Conservation (phyloP, 352 stramenopile genomes). For the Achlya hypogyna region DNA sequence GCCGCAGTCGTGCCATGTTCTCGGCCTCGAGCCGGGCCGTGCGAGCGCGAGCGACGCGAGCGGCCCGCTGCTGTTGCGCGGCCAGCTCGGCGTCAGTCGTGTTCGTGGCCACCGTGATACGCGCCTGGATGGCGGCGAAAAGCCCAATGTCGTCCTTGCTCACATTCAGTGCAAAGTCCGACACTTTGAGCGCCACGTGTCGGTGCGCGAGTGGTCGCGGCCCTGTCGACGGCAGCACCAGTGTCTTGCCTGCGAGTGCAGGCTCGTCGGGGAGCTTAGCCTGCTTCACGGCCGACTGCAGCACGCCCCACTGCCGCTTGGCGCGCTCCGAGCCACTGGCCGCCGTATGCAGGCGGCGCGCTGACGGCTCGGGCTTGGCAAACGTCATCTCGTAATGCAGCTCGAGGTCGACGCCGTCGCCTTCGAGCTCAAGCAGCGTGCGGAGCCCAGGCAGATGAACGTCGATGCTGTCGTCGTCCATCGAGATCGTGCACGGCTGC, state of each 20-base stretch:
- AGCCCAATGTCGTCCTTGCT: conserved; percentile 69
- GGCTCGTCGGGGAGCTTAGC: neutral
- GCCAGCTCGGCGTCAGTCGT: conserved; percentile 56
- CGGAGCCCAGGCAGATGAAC: conserved; percentile 60
- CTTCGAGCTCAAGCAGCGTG: conserved; percentile 78
- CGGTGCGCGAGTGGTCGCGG: conserved; percentile 27
- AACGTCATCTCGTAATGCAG: conserved; percentile 61
- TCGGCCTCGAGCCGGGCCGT: conserved; percentile 53
- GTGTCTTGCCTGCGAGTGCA: neutral
- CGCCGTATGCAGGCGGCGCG: neutral
- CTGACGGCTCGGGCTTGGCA: conserved; percentile 27
- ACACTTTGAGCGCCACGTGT: conserved; percentile 71
- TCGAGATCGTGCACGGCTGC: conserved; percentile 55
- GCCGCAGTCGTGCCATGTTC: conserved; percentile 60
- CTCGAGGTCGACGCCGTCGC: conserved; percentile 74
- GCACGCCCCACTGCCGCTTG: conserved; percentile 2
- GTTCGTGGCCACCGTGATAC: conserved; percentile 59
- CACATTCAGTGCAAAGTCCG: conserved; percentile 77
- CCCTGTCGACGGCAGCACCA: neutral
- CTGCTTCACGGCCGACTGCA: conserved; percentile 8
- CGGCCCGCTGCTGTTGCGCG: conserved; percentile 35
- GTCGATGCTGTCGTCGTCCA: conserved; percentile 58
- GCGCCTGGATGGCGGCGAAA: conserved; percentile 58
- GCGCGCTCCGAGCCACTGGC: conserved; percentile 4
- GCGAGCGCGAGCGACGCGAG: conserved; percentile 37